A percentile compares a stretch with the other conserved stretches of the same genome.
phyloP scores from a whole-genome alignment of 108 stramenopile species.

The Pelagomonas calceolata region DNA sequence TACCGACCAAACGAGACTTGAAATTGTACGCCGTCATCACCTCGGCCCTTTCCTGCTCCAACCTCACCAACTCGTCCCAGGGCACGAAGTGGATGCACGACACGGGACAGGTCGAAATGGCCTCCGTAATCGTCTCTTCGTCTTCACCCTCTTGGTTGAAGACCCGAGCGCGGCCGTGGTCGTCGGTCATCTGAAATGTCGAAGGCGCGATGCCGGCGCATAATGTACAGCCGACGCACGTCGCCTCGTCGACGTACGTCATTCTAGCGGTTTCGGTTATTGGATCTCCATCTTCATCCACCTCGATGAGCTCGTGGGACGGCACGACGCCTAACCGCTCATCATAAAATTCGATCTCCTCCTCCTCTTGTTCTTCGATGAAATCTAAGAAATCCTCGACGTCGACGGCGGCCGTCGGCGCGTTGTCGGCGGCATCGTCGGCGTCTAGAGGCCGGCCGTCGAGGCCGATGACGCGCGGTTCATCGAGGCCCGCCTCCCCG shows the following conservation, averaged over 20 bases:
- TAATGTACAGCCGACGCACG: conserved; percentile 77
- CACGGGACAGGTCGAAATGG: conserved; percentile 84
- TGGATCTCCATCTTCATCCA: neutral
- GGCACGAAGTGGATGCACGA: conserved; percentile 85
- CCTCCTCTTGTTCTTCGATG: no score
- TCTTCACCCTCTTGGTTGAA: conserved; percentile 83
- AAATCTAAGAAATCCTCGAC: no score
- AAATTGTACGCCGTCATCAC: conserved; percentile 63
- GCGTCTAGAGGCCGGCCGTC: no score
- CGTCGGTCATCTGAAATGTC: conserved; percentile 89
- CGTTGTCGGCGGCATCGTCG: no score
- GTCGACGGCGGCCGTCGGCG: no score
- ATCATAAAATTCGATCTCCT: no score
- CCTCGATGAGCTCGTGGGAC: neutral
- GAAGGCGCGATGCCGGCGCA: conserved; percentile 73
- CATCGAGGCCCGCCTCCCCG: no score
- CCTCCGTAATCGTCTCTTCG: conserved; percentile 63
- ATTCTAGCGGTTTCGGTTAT: neutral
- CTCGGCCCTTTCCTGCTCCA: conserved; percentile 66
- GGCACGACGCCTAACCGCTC: neutral
- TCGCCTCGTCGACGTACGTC: conserved; percentile 78
- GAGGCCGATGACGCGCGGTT: no score
- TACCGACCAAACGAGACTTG: conserved; percentile 68
- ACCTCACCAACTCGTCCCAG: conserved; percentile 64
- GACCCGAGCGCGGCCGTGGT: conserved; percentile 72